These are phyloP conservation scores for Euphrasia confusa DNA, from an alignment of 257 asterid genomes.

Conservation along the genomic window DNA sequence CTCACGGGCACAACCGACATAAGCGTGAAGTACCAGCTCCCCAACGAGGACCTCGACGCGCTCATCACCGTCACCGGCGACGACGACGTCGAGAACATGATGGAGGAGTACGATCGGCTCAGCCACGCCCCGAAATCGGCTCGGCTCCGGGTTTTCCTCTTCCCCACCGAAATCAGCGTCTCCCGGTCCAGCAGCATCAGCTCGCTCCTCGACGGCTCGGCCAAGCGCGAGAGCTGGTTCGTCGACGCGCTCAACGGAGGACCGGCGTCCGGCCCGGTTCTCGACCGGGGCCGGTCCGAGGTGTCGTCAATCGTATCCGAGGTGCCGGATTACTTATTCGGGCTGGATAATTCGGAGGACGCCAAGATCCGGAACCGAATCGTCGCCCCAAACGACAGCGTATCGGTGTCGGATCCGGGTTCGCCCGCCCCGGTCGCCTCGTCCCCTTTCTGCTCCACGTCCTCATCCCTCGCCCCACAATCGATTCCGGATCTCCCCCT, in stretches of 20 bases:
- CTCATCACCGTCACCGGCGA: conserved; percentile 72
- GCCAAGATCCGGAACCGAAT: conserved; percentile 30
- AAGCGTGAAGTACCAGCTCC: conserved; percentile 86
- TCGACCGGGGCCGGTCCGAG: conserved; percentile 86
- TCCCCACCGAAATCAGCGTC: conserved; percentile 36
- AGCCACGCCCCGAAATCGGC: conserved; percentile 48
- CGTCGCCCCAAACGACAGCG: conserved; percentile 34
- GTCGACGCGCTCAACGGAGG: conserved; percentile 82
- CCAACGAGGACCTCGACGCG: conserved; percentile 82
- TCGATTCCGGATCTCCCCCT: conserved; percentile 74
- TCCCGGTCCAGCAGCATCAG: conserved; percentile 58
- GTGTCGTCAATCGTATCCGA: conserved; percentile 84
- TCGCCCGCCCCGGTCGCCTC: conserved; percentile 67
- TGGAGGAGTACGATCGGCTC: conserved; percentile 90
- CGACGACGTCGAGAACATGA: conserved; percentile 89
- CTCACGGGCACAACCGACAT: conserved; percentile 51
- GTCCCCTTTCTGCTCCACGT: conserved; percentile 69
- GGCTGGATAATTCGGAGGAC: conserved; percentile 80
- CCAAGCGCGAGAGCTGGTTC: conserved; percentile 85
- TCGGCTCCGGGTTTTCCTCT: conserved; percentile 70
- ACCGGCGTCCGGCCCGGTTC: conserved; percentile 33
- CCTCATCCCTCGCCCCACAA: conserved; percentile 57
- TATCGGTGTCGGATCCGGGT: conserved; percentile 64
- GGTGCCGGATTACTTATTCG: conserved; percentile 83
- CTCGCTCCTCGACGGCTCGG: conserved; percentile 86